Base-by-base conservation (phyloP, 257 asterid species). In the Penstemon davidsonii region DNA sequence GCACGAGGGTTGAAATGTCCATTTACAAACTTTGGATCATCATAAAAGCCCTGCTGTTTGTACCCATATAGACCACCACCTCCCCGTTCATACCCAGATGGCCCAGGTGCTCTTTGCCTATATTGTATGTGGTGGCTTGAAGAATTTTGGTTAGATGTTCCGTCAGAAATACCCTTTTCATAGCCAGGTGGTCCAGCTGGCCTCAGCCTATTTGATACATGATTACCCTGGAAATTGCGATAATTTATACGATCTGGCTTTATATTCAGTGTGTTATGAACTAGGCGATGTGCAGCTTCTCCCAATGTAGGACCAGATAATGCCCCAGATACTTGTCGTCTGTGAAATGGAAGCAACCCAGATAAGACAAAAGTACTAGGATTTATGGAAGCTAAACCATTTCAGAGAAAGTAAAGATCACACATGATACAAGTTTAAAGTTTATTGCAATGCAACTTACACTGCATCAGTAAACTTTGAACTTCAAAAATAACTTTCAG, bases 241-340 rank as follows among this genome's bases (percentile, higher is more conserved):
- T 80, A 50, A 73, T 70, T 71, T 43, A 49, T 68, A 37, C 72
- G 85, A 36, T 78, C 84, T 59, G 83, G 9, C 76, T 84, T 88
- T n/a, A 83, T 67, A 71, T 83, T 91, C 78, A 94, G 76, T 36
- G 89, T 76, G 76, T 84, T 84, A 63, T 84, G 87, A 73, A 94
- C 85, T 76, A 94, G 85, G 43, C 97, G 96, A 72, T 86, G 86
- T 44, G 99, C 99, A 58, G 99, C 97, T 81, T 86, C 96, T 55
- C 97, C 96, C 81, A 94, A 70, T 11, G 75, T 51, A 51, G 92
- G 90, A 72, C 99, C 97, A 46, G 90, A 82, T 79, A 94, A 82
- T 56, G 92, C 91, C 62, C 96, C 96, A 12, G 92, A 78, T 63
- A 91, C 85, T 55, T 80, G 90, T 52, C 85, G 93, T 81, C 97